Base-by-base conservation (phyloP, 768 basidiomycete genomes). In the Coprinopsis sp. region DNA sequence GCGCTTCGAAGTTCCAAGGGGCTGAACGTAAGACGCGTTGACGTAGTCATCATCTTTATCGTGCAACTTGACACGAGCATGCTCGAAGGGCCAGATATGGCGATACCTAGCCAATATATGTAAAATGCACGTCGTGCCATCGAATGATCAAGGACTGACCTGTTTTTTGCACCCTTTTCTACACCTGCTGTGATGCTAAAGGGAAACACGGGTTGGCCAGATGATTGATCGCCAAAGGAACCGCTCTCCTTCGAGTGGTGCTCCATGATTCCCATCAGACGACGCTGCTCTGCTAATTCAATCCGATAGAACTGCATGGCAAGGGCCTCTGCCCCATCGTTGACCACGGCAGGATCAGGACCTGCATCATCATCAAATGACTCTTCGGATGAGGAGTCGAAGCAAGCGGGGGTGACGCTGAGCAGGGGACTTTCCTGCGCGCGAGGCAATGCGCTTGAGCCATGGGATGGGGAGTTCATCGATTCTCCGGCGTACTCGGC, bases 41-140 rank as follows among this genome's bases (percentile, higher is more conserved):
- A 97, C 84, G 62, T 97, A 97, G 62, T 97, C 94, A 53, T 77
- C 78, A 25, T 82, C 78, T 16, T 64, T 49, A 28, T 65, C 60
- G 46, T 74, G 69, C 43, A 97, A 70, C 37, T 84, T 76, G 3
- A 97, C 93, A 30, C 95, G 84, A 18, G 94, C 87, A 58, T 94
- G 91, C 59, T 95, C 93, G 53, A 93, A 97, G 0, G 95, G 95
- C 91, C 93, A 98, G 47, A 98, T 96, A 61, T 98, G 87, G 49
- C 87, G 84, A 68, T 96, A 98, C 51, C 91, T 92, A 52, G 25
- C 39, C 12, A 27, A 51, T 18, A 36, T 30, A 30, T 44, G 25
- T 11, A 40, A 33, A 29, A 29, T 42, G 43, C 43, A 33, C 27
- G 18, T n/a, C 33, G 23, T 31, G 31, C 27, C 24, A 52, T 31